phyloP scores from a whole-genome alignment of 208 protist genomes.

The Trypanosoma grayi region DNA sequence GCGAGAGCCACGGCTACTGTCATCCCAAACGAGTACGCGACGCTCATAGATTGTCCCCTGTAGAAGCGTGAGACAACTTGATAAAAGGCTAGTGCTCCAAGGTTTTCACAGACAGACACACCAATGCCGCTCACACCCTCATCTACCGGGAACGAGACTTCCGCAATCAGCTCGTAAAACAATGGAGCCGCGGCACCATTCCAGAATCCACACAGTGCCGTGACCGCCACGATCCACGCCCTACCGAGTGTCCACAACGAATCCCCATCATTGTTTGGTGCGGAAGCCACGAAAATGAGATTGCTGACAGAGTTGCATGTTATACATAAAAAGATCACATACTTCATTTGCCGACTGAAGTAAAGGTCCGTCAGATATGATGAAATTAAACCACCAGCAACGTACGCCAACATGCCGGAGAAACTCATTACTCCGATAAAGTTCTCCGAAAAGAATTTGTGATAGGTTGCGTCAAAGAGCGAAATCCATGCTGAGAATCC shows the following conservation, averaged over 20 bases:
- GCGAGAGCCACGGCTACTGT: conserved; percentile 64
- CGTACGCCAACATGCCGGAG: conserved; percentile 76
- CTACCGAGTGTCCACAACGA: conserved; percentile 64
- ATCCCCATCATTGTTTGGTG: conserved; percentile 74
- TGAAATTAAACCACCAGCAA: conserved; percentile 68
- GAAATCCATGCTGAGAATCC: conserved; percentile 85
- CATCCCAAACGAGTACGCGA: conserved; percentile 86
- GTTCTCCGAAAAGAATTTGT: conserved; percentile 47
- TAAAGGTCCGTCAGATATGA: conserved; percentile 78
- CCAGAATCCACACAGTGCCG: conserved; percentile 79
- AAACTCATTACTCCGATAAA: conserved; percentile 89
- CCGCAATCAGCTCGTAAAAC: conserved; percentile 83
- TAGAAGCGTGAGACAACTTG: conserved; percentile 76
- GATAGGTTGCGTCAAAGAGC: conserved; percentile 77
- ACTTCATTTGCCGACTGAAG: conserved; percentile 87
- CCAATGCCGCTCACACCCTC: conserved; percentile 83
- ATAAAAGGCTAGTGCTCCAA: conserved; percentile 80
- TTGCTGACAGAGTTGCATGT: conserved; percentile 76
- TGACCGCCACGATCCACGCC: conserved; percentile 68
- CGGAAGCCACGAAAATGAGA: conserved; percentile 76
- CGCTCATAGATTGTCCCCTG: conserved; percentile 68
- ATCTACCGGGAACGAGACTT: conserved; percentile 86
- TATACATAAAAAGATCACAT: conserved; percentile 86
- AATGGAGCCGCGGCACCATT: conserved; percentile 84
- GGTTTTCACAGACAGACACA: conserved; percentile 81